Percentiles rank a stretch among this genome's conserved stretches.
These are phyloP conservation scores for Eudorina sp. DNA, from an alignment of 139 green algal species.

Conservation along the genomic window DNA sequence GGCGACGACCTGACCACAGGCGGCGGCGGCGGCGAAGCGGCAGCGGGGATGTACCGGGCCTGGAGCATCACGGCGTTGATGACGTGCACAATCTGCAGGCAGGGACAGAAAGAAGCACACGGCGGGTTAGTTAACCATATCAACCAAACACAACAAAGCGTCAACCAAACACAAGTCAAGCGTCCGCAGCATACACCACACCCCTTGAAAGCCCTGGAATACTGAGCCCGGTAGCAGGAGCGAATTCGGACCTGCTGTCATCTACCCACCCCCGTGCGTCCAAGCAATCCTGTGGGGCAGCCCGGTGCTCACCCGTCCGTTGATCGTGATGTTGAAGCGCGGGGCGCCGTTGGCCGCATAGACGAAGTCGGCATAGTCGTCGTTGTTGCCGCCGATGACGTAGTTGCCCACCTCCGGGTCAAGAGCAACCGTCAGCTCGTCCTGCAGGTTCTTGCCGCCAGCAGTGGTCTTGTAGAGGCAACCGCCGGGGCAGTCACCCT, in stretches of 20 bases:
- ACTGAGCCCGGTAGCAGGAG: too few species aligned
- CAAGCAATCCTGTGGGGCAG: too few species aligned
- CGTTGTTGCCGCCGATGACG: background rate
- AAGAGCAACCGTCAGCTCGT: background rate
- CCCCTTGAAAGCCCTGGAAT: too few species aligned
- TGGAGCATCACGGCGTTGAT: background rate
- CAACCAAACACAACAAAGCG: too few species aligned
- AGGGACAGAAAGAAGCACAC: background rate
- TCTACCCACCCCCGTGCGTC: too few species aligned
- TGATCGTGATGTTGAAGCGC: background rate
- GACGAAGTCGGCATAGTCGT: background rate
- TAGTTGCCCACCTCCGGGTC: background rate
- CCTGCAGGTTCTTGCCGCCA: constrained; percentile 10
- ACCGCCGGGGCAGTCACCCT: background rate
- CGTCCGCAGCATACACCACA: too few species aligned
- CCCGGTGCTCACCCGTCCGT: constrained; percentile 12
- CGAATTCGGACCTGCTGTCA: too few species aligned
- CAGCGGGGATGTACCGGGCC: background rate
- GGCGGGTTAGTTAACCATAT: too few species aligned
- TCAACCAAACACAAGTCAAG: too few species aligned
- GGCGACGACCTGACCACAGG: background rate
- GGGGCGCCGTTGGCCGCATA: background rate
- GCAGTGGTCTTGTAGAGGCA: background rate
- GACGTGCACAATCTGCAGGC: background rate
- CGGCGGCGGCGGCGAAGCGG: background rate